These are phyloP conservation scores for Ceratobasidium theobromae DNA, from an alignment of 1,284 basidiomycete species.

Conservation along the genomic window DNA sequence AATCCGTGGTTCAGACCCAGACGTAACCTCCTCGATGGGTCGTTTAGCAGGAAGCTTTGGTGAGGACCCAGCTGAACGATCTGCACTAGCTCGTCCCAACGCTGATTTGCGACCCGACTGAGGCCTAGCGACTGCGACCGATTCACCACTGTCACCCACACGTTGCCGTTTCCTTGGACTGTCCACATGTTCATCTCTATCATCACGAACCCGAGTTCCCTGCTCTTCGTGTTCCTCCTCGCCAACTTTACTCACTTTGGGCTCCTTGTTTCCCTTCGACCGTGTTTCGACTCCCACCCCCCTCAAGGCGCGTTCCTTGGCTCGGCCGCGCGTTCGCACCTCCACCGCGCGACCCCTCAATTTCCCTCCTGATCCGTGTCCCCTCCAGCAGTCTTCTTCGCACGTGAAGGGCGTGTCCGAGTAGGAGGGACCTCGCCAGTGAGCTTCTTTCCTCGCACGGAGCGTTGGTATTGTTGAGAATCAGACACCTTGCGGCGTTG, in stretches of 20 bases:
- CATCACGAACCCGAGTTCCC: not conserved
- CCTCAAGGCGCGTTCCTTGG: slow-evolving; percentile 22
- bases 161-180: slow-evolving; percentile 14
- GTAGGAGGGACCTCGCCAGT: not conserved
- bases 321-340: slow-evolving; percentile 17
- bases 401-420: not conserved
- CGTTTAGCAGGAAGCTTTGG: slow-evolving; percentile 19
- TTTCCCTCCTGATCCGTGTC: slow-evolving; percentile 1
- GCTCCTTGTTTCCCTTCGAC: not conserved
- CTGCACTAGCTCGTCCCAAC: not conserved
- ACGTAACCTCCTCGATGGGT: not conserved
- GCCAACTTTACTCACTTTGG: not conserved
- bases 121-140: not conserved
- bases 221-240: not conserved
- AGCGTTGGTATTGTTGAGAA: not conserved
- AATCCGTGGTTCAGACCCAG: not conserved
- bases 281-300: slow-evolving; percentile 8
- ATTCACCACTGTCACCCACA: not conserved
- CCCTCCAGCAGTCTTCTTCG: not conserved
- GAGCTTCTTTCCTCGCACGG: not conserved
- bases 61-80: not conserved
- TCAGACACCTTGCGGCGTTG: slow-evolving; percentile 26
- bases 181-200: not conserved
- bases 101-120: not conserved
- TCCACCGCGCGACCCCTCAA: slow-evolving; percentile 12